A percentile compares a stretch with the other conserved stretches of the same genome.
Conservation (phyloP, 2,329 filamentous ascomycete species). For the Paracamarosporium sp. region DNA sequence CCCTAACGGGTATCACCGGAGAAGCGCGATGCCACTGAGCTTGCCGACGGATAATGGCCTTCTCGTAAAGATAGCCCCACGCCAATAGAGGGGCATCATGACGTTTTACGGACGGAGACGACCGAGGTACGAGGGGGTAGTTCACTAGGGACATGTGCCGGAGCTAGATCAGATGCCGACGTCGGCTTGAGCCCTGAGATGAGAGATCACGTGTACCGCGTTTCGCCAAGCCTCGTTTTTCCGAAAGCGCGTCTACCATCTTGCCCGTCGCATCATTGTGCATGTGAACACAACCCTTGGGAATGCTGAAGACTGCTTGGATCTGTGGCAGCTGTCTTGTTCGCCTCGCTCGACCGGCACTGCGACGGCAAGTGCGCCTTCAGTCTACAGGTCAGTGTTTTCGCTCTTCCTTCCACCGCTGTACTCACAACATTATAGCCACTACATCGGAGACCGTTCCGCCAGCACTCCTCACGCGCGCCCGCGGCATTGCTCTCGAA, state of each 20-base stretch:
- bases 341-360: slow-evolving; percentile 43
- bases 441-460: slow-evolving; percentile 51
- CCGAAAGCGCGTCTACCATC: slow-evolving; percentile 29
- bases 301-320: slow-evolving; percentile 52
- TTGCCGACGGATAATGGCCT: slow-evolving; percentile 31
- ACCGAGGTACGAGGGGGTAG: neutral
- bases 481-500: slow-evolving; percentile 62
- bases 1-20: slow-evolving; percentile 37
- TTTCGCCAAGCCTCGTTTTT: slow-evolving; percentile 20
- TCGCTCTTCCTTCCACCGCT: neutral
- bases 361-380: slow-evolving; percentile 23
- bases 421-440: slow-evolving; percentile 24
- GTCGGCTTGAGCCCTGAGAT: neutral
- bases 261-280: neutral
- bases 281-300: slow-evolving; percentile 14
- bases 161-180: neutral
- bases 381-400: slow-evolving; percentile 5
- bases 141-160: neutral
- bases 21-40: slow-evolving; percentile 26
- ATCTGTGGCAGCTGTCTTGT: slow-evolving; percentile 57
- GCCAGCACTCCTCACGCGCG: slow-evolving; percentile 62
- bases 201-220: slow-evolving; percentile 34
- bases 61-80: neutral
- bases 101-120: neutral
- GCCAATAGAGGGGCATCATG: slow-evolving; percentile 8